Evolutionary conservation across 2,329 filamentous ascomycete species (phyloP).

Genomic region (Xylariomycetidae sp.): DNA sequence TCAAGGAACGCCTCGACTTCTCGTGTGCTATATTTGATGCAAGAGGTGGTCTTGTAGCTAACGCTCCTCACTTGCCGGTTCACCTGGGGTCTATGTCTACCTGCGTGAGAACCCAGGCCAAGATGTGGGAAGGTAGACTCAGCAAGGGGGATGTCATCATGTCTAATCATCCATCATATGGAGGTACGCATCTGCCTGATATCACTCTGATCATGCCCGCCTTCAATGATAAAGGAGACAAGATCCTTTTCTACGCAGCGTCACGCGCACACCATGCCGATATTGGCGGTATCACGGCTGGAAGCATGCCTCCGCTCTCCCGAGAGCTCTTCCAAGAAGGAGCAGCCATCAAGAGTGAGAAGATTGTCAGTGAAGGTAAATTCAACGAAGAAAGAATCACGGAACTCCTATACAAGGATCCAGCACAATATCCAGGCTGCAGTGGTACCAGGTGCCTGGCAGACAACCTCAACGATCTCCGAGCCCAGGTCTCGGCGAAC

Average conservation of each 20-base stretch:
- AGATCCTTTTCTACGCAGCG: conserved; percentile 78
- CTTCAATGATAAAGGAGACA: conserved; percentile 59
- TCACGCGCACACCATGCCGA: conserved; percentile 79
- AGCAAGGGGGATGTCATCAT: conserved; percentile 78
- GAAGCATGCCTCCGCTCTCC: conserved; percentile 69
- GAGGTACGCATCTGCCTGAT: conserved; percentile 78
- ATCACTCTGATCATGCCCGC: conserved; percentile 79
- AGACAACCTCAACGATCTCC: conserved; percentile 76
- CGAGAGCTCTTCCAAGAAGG: conserved; percentile 55
- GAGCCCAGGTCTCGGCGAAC: conserved; percentile 74
- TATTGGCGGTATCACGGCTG: conserved; percentile 71
- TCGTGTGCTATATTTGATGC: conserved; percentile 78
- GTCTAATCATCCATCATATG: conserved; percentile 79
- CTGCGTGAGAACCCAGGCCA: conserved; percentile 71
- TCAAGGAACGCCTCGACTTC: conserved; percentile 79
- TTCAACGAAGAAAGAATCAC: conserved; percentile 71
- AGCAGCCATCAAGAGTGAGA: conserved; percentile 54
- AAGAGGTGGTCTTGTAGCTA: conserved; percentile 71
- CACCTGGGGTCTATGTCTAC: conserved; percentile 85
- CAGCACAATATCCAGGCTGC: conserved; percentile 66
- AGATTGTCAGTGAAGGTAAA: conserved; percentile 68
- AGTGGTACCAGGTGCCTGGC: conserved; percentile 68
- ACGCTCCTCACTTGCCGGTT: conserved; percentile 75
- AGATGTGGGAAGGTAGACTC: conserved; percentile 74
- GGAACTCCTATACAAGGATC: conserved; percentile 63